A percentile compares a stretch with the other conserved stretches of the same genome.
phyloP scores from a whole-genome alignment of 192 early-diverging fungal genomes.

The Umbelopsis ramanniana region DNA sequence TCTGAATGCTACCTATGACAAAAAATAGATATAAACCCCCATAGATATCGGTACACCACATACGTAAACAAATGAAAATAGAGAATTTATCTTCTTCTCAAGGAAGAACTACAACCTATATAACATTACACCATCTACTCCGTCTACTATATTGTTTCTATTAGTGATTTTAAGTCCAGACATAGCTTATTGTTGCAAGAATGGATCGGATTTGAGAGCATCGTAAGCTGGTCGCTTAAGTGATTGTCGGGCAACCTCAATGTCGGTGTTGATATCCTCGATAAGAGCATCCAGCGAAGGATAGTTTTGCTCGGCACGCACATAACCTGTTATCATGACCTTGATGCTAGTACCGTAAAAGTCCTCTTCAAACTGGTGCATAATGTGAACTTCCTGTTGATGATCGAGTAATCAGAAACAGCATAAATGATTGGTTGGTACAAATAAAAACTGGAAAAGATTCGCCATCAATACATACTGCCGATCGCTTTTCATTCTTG shows the following conservation, averaged over 20 bases:
- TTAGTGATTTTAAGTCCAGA: neutral
- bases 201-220: constrained; percentile 42
- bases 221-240: constrained; percentile 61
- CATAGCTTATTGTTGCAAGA: constrained; percentile 36
- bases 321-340: constrained; percentile 82
- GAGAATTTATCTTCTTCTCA: constrained; percentile 1
- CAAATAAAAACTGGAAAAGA: neutral
- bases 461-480: constrained; percentile 54
- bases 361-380: constrained; percentile 80
- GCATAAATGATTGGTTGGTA: neutral
- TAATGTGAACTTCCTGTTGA: constrained; percentile 90
- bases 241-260: constrained; percentile 69
- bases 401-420: too few species aligned
- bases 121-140: neutral
- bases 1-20: constrained; percentile 50
- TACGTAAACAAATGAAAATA: neutral
- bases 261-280: constrained; percentile 87
- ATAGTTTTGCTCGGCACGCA: constrained; percentile 88
- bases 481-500: constrained; percentile 95
- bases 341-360: constrained; percentile 87
- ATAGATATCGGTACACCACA: neutral
- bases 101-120: constrained; percentile 8
- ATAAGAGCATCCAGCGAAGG: constrained; percentile 80
- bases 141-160: neutral
- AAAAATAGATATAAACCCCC: neutral